These are phyloP conservation scores for Fusarium anguioides DNA, from an alignment of 2,329 filamentous ascomycete genomes.

Conservation along the genomic window DNA sequence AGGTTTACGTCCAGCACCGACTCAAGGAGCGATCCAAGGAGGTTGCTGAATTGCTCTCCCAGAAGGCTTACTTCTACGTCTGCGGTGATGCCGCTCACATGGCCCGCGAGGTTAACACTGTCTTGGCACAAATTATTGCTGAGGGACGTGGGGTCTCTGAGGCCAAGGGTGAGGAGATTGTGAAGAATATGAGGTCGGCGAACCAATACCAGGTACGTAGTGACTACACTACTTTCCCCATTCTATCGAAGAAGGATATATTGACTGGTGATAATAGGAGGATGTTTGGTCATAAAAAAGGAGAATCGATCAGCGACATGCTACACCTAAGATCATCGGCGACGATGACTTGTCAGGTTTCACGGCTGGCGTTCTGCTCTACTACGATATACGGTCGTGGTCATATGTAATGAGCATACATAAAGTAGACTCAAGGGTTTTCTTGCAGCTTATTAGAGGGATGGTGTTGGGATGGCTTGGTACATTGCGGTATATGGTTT, in stretches of 20 bases:
- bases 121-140: slow-evolving; percentile 87
- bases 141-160: slow-evolving; percentile 84
- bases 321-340: slow-evolving; percentile 38
- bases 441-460: slow-evolving; percentile 32
- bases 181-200: slow-evolving; percentile 94
- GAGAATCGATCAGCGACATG: slow-evolving; percentile 16
- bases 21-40: slow-evolving; percentile 85
- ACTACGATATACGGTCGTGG: slow-evolving; percentile 15
- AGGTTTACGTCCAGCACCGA: slow-evolving; percentile 97
- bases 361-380: slow-evolving; percentile 38
- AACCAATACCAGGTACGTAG: slow-evolving; percentile 91
- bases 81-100: slow-evolving; percentile 98
- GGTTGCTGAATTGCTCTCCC: slow-evolving; percentile 85
- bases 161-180: slow-evolving; percentile 92
- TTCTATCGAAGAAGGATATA: background rate
- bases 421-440: slow-evolving; percentile 40
- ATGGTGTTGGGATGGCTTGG: slow-evolving; percentile 30
- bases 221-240: slow-evolving; percentile 1
- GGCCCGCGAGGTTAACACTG: slow-evolving; percentile 90
- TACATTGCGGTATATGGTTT: slow-evolving; percentile 30
- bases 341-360: slow-evolving; percentile 40
- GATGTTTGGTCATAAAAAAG: slow-evolving; percentile 73
- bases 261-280: slow-evolving; percentile 61
- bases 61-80: slow-evolving; percentile 96
- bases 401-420: slow-evolving; percentile 40